Conservation (phyloP, 306 rosid species). For the Luffa acutangula region DNA sequence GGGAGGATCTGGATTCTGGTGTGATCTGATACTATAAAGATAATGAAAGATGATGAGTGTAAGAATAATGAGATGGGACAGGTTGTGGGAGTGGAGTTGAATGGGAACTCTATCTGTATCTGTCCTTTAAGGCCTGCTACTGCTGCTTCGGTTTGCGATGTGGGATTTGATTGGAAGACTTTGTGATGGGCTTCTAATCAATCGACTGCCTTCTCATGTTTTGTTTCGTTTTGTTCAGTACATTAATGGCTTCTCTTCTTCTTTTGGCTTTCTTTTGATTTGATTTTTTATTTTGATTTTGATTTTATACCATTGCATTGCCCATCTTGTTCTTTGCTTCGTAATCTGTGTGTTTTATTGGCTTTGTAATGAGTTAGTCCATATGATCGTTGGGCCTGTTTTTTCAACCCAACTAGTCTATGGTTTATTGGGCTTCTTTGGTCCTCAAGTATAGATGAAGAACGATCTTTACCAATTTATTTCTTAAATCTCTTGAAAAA, state of each 20-base stretch:
- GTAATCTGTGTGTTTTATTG: too few relatives aligned
- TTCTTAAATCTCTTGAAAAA: too few relatives aligned
- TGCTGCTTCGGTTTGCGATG: neutral
- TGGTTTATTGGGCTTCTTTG: too few relatives aligned
- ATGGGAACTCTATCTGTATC: neutral
- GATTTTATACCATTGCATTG: neutral
- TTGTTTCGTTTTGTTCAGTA: neutral
- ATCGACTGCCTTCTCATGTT: neutral
- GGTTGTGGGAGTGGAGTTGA: neutral
- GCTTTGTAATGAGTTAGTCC: too few relatives aligned
- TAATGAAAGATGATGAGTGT: neutral
- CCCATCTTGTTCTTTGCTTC: neutral
- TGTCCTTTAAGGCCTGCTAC: neutral
- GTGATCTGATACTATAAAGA: neutral
- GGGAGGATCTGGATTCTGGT: neutral
- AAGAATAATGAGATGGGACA: slow-evolving; percentile 3
- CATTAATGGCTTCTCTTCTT: neutral
- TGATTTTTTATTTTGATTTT: neutral
- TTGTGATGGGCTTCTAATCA: neutral
- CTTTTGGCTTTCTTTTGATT: neutral
- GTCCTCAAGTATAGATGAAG: too few relatives aligned
- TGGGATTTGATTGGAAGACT: neutral
- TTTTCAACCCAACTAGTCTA: too few relatives aligned
- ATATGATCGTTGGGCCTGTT: too few relatives aligned
- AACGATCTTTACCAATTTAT: too few relatives aligned